Evolutionary conservation across 2,329 filamentous ascomycete genomes (phyloP).

Genomic region (Penicillium sp.): DNA sequence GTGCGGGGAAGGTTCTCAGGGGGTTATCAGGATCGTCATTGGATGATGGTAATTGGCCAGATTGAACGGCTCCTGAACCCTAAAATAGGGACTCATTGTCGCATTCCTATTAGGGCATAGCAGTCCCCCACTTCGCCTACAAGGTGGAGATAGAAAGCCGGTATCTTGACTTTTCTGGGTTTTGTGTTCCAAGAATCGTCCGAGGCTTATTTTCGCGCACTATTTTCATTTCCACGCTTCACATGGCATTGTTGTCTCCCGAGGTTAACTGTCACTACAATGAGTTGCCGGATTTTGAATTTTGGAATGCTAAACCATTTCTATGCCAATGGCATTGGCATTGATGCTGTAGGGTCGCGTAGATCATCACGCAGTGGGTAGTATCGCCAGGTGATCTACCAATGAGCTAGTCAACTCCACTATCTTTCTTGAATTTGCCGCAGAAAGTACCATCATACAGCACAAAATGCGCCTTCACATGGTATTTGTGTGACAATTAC

Average conservation of each 20-base stretch:
- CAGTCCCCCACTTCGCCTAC: not conserved
- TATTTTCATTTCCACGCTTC: not conserved
- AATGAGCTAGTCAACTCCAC: not conserved
- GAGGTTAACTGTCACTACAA: not conserved
- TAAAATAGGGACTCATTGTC: not conserved
- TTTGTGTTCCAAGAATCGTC: not conserved
- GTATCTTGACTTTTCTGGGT: not conserved
- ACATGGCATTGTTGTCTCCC: not conserved
- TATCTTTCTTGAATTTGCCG: not conserved
- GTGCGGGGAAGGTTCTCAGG: constrained; percentile 9
- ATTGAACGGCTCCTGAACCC: constrained; percentile 1
- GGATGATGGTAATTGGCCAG: not conserved
- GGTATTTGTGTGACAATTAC: not conserved
- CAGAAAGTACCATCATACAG: not conserved
- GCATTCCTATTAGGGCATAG: not conserved
- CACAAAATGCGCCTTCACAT: not conserved
- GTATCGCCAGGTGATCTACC: not conserved
- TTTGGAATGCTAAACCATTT: not conserved
- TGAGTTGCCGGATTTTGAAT: not conserved
- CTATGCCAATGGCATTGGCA: not conserved
- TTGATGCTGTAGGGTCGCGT: not conserved
- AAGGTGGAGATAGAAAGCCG: not conserved
- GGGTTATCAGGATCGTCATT: constrained; percentile 14
- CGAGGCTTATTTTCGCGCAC: not conserved
- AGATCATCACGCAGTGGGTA: not conserved